Conservation (phyloP, 2,329 filamentous ascomycete genomes). For the Penicillium hordei region DNA sequence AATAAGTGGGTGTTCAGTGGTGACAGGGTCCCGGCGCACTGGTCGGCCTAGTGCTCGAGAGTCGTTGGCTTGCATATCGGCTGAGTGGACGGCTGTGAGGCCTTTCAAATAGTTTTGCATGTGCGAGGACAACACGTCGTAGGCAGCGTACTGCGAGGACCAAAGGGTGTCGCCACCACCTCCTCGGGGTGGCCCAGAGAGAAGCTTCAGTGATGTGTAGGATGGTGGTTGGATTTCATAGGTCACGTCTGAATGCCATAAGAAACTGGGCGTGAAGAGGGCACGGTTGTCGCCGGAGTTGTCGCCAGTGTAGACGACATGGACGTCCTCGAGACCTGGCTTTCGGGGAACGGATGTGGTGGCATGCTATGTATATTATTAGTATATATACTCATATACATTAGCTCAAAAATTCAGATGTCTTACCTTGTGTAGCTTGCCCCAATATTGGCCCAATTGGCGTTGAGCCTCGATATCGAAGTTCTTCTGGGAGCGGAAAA, state of each 20-base stretch:
- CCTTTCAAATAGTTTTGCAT: conserved; percentile 61
- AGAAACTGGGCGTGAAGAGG: conserved; percentile 55
- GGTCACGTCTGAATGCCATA: conserved; percentile 59
- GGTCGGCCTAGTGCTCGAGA: conserved; percentile 52
- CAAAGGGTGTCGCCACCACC: conserved; percentile 59
- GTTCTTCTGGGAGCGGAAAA: conserved; percentile 57
- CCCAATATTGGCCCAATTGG: conserved; percentile 54
- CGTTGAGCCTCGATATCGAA: conserved; percentile 56
- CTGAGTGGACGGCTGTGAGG: conserved; percentile 58
- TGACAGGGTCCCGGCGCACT: conserved; percentile 54
- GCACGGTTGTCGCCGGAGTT: conserved; percentile 55
- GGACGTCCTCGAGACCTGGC: conserved; percentile 55
- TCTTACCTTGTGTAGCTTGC: conserved; percentile 51
- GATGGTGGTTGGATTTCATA: conserved; percentile 60
- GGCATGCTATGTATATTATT: conserved; percentile 43
- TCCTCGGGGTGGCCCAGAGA: conserved; percentile 54
- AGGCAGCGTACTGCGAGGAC: conserved; percentile 60
- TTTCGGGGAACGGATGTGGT: conserved; percentile 54
- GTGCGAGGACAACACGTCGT: conserved; percentile 54
- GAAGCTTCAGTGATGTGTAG: conserved; percentile 57
- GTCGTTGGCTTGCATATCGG: conserved; percentile 55
- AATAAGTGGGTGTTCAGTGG: conserved; percentile 58
- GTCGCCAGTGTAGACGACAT: conserved; percentile 57
- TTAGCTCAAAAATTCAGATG: not conserved
- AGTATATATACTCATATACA: not conserved